Percentiles rank a stretch among this genome's conserved stretches.
phyloP scores from a whole-genome alignment of 495 filamentous ascomycete genomes.

The Penicillium canariense region DNA sequence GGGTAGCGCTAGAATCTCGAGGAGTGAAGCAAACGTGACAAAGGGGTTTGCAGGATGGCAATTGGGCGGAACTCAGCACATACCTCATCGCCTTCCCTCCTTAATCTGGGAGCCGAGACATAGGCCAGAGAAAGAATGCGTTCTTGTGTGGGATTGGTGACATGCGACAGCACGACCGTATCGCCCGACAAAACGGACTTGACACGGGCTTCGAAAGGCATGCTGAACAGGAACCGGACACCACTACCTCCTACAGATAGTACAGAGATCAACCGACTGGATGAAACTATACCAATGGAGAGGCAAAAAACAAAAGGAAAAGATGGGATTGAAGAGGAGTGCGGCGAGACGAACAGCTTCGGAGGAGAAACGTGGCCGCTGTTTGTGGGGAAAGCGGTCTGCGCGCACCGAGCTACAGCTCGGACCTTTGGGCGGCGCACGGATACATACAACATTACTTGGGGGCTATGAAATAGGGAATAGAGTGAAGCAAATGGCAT shows the following conservation, averaged over 20 bases:
- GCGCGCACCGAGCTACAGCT: conserved; percentile 6
- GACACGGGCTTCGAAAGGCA: conserved; percentile 70
- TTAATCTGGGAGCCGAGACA: conserved; percentile 81
- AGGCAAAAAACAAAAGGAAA: conserved; percentile 12
- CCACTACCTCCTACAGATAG: conserved; percentile 19
- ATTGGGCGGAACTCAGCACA: conserved; percentile 14
- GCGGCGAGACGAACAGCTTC: conserved; percentile 13
- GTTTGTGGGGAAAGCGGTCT: conserved; percentile 35
- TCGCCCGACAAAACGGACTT: conserved; percentile 94
- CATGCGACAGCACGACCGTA: conserved; percentile 75
- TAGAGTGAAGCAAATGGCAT: conserved; percentile 8
- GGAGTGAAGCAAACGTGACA: neutral
- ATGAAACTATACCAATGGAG: conserved; percentile 1
- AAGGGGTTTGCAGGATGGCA: conserved; percentile 3
- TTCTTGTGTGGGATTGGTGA: conserved; percentile 72
- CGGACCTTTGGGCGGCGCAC: neutral
- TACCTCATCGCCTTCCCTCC: conserved; percentile 87
- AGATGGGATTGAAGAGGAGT: conserved; percentile 16
- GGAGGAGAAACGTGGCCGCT: conserved; percentile 33
- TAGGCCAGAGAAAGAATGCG: conserved; percentile 85
- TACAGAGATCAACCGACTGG: conserved; percentile 13
- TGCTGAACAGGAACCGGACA: conserved; percentile 23
- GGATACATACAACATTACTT: neutral
- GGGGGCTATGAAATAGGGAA: neutral
- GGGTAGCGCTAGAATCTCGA: neutral